Percentiles rank a stretch among this genome's conserved stretches.
phyloP scores from a whole-genome alignment of 306 rosid genomes.

The Betula pendula region DNA sequence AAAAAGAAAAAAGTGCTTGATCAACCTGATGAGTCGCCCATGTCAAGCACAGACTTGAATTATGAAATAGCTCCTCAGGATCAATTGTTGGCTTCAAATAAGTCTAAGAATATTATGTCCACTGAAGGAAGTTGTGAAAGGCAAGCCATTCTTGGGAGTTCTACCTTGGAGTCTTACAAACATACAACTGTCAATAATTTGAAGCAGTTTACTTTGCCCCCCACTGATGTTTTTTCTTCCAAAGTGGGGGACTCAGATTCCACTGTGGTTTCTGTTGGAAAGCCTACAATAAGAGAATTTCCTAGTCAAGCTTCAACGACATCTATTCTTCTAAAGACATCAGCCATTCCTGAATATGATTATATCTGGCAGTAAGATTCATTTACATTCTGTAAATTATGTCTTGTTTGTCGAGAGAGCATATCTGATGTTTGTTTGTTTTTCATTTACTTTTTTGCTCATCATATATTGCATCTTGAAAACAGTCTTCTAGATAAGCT shows the following conservation, averaged over 20 bases:
- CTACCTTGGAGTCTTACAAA: constrained; percentile 39
- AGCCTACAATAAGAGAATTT: constrained; percentile 46
- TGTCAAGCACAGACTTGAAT: constrained; percentile 44
- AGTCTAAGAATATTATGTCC: constrained; percentile 39
- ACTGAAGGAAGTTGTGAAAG: constrained; percentile 44
- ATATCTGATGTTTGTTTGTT: not conserved
- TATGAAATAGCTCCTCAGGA: constrained; percentile 47
- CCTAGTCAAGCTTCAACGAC: constrained; percentile 30
- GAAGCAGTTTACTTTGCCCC: constrained; percentile 37
- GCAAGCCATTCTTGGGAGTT: constrained; percentile 37
- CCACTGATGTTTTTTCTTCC: constrained; percentile 36
- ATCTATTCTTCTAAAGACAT: constrained; percentile 40
- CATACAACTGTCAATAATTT: constrained; percentile 30
- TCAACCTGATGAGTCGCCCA: constrained; percentile 50
- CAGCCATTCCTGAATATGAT: constrained; percentile 76
- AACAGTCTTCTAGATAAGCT: constrained; percentile 23
- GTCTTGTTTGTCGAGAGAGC: not conserved
- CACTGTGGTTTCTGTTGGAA: constrained; percentile 36
- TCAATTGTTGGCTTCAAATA: constrained; percentile 41
- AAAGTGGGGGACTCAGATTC: constrained; percentile 39
- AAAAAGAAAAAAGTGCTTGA: constrained; percentile 59
- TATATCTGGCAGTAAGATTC: constrained; percentile 81
- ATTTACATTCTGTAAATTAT: constrained; percentile 24
- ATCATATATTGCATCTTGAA: constrained; percentile 20
- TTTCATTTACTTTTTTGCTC: constrained; percentile 13